Evolutionary conservation across 495 filamentous ascomycete genomes (phyloP), one percentile per base, ranked within the genome.

Genomic region (Penicillium odoratum): DNA sequence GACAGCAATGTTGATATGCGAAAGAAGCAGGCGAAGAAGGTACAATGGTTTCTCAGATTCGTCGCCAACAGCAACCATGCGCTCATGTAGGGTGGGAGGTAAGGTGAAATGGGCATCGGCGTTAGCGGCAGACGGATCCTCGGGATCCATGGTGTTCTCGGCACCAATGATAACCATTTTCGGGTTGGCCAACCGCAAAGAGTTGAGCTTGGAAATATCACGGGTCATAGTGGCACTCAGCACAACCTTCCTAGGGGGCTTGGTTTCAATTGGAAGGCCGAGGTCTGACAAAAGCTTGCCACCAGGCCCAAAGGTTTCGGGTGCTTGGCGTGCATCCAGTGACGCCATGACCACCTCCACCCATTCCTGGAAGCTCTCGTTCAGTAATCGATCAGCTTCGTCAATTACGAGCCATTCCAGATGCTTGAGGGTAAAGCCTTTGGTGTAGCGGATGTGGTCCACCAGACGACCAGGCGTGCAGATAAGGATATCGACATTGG

Each of bases 331-430:
- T 5, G 69, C 66, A 58, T 88, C 78, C 48, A 96, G 68, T 7
- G 78, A 82, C 2, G 78, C 79, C 66, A 91, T 85, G 5, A 96
- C 83, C 3, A 86, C 71, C 50, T 87, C 84, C 5, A 95, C 79
- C 91, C 93, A 98, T 64, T 94, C 88, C 65, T 97, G 93, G 68
- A 93, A 98, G 60, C 88, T 91, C 69, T 97, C 90, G 21, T 92
- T 89, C 5, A 98, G 83, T 6, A 98, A 74, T 61, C 93, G 87
- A 75, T 98, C 94, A 1, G 93, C 94, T 74, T 98, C 94, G 65
- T 98, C 94, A 31, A 98, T 89, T 10, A 97, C 84, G 5, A 98
- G 78, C 92, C 93, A 98, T 53, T 88, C 82, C 0, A 97, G 77
- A 68, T 89, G 80, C 25, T 88, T 79, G 38, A 98, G 76, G 0